phyloP scores from a whole-genome alignment of 2,329 filamentous ascomycete genomes.

The Verruconis gallopava region DNA sequence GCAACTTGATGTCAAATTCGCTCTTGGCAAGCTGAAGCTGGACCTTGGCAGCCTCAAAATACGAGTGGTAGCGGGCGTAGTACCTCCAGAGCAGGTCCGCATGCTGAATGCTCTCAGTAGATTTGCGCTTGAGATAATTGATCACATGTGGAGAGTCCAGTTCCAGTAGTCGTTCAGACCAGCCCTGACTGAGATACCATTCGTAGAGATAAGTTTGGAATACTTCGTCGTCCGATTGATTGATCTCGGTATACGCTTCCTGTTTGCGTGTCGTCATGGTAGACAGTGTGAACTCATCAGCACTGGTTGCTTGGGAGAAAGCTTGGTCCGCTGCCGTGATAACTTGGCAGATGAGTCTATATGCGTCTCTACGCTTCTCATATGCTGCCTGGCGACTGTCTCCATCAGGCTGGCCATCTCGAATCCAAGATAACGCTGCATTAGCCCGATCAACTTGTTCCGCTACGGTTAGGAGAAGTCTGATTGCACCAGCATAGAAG shows the following conservation, averaged over 20 bases:
- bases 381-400: slow-evolving; percentile 60
- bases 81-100: slow-evolving; percentile 90
- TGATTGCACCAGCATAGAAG: slow-evolving; percentile 85
- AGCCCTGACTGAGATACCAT: slow-evolving; percentile 82
- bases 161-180: slow-evolving; percentile 72
- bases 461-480: slow-evolving; percentile 72
- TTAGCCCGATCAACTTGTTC: slow-evolving; percentile 79
- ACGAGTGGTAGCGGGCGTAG: slow-evolving; percentile 72
- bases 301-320: slow-evolving; percentile 47
- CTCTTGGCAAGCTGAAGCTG: slow-evolving; percentile 75
- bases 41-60: slow-evolving; percentile 76
- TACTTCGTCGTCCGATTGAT: slow-evolving; percentile 76
- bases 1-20: slow-evolving; percentile 65
- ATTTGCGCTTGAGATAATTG: slow-evolving; percentile 69
- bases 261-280: slow-evolving; percentile 61
- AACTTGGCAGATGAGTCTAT: slow-evolving; percentile 75
- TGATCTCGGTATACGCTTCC: slow-evolving; percentile 85
- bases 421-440: slow-evolving; percentile 71
- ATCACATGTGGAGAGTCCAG: slow-evolving; percentile 78
- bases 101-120: slow-evolving; percentile 57
- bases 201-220: slow-evolving; percentile 97
- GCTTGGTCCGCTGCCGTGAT: slow-evolving; percentile 64
- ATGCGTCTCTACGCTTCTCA: slow-evolving; percentile 62
- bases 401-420: slow-evolving; percentile 60
- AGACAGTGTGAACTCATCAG: slow-evolving; percentile 54